These are phyloP conservation scores for Chimonanthus praecox DNA, from an alignment of 164 flowering plant genomes.

Conservation along the genomic window DNA sequence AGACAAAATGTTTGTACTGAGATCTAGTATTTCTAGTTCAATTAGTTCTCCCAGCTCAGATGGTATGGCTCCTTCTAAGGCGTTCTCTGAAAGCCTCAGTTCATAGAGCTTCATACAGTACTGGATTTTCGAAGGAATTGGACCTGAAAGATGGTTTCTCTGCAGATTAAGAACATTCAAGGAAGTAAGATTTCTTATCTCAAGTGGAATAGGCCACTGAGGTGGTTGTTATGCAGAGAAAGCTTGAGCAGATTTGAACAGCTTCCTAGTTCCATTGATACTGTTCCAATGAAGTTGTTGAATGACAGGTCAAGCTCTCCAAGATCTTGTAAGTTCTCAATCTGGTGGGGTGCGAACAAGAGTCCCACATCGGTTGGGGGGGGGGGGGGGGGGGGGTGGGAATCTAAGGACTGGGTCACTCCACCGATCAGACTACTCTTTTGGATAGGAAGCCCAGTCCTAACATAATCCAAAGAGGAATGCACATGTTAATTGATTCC, in stretches of 20 bases:
- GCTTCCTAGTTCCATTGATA: conserved; percentile 1
- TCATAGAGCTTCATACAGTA: conserved; percentile 9
- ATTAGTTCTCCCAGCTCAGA: conserved; percentile 6
- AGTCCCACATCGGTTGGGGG: too few species aligned
- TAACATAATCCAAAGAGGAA: too few species aligned
- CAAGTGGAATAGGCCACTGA: conserved; percentile 9
- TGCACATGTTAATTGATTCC: too few species aligned
- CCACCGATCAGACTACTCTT: too few species aligned
- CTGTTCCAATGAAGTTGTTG: conserved; percentile 12
- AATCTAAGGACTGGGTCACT: too few species aligned
- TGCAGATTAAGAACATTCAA: not conserved
- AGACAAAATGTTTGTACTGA: conserved; percentile 2
- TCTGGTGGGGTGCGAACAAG: too few species aligned
- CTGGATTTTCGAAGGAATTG: conserved; percentile 13
- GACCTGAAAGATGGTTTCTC: conserved; percentile 10
- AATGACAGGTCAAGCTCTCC: conserved; percentile 8
- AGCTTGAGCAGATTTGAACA: not conserved
- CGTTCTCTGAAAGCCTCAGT: conserved; percentile 2
- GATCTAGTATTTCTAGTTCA: conserved; percentile 4
- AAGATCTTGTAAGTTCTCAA: not conserved
- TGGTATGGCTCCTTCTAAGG: conserved; percentile 11
- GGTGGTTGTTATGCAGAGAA: conserved; percentile 1
- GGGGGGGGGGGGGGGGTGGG: too few species aligned
- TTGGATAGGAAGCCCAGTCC: too few species aligned
- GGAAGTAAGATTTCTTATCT: conserved; percentile 2